These are phyloP conservation scores for Graphilbum fragrans DNA, from an alignment of 2,329 filamentous ascomycete genomes.

Conservation along the genomic window DNA sequence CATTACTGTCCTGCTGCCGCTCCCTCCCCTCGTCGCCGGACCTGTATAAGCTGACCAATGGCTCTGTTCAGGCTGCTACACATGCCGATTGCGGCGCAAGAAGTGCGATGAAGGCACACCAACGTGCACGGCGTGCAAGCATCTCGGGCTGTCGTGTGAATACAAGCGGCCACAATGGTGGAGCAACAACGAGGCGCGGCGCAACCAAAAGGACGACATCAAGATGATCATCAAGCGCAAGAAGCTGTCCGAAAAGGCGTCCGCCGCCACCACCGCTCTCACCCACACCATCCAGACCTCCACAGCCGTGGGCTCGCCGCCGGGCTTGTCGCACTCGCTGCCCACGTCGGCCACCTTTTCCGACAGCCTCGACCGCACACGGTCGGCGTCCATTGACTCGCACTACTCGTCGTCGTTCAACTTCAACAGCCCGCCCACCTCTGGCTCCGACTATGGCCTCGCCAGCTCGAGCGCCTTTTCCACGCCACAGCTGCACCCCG, in stretches of 20 bases:
- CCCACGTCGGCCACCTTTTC: constrained; percentile 72
- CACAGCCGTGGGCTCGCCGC: constrained; percentile 54
- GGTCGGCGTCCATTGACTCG: constrained; percentile 70
- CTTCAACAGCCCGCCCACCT: constrained; percentile 49
- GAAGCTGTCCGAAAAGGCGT: constrained; percentile 80
- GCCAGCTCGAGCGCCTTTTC: constrained; percentile 37
- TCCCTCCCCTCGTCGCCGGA: not conserved
- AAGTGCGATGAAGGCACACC: constrained; percentile 57
- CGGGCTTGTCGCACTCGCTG: constrained; percentile 68
- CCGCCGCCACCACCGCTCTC: constrained; percentile 15
- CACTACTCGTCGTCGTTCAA: constrained; percentile 61
- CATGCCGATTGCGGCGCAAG: constrained; percentile 53
- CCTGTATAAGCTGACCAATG: not conserved
- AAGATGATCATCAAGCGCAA: constrained; percentile 97
- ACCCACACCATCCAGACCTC: constrained; percentile 34
- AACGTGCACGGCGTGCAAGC: constrained; percentile 53
- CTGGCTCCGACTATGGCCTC: constrained; percentile 31
- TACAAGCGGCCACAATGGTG: constrained; percentile 97
- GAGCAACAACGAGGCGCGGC: constrained; percentile 81
- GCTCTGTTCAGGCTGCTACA: constrained; percentile 46
- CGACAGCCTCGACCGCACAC: constrained; percentile 58
- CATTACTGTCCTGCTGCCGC: constrained; percentile 1
- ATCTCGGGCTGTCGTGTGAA: constrained; percentile 78
- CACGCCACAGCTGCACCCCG: constrained; percentile 45
- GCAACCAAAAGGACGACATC: constrained; percentile 84